Percentiles rank a stretch among this genome's conserved stretches.
Evolutionary conservation across 176 grass and related monocot species (phyloP).

Genomic region (Raddia guianensis): DNA sequence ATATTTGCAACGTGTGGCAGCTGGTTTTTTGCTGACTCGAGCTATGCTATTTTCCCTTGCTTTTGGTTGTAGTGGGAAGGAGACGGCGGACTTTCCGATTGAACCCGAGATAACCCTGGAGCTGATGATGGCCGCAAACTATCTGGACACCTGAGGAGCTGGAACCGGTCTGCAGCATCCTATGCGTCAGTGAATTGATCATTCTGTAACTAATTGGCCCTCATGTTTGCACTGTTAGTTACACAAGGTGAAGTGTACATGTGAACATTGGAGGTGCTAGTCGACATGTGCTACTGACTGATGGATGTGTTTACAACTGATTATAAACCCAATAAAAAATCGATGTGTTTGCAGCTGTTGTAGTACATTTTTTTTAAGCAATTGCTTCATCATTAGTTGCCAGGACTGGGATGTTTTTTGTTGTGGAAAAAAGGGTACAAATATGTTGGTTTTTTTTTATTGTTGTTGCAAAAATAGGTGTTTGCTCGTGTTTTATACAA

Average conservation of each 20-base stretch:
- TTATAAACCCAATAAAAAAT: no score
- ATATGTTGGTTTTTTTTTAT: no score
- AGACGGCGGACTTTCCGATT: conserved; percentile 73
- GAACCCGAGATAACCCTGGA: conserved; percentile 89
- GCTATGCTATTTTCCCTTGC: background rate
- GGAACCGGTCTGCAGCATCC: background rate
- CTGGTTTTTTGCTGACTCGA: background rate
- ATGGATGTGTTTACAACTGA: background rate
- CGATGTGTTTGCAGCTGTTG: no score
- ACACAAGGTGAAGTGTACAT: background rate
- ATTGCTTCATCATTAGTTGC: background rate
- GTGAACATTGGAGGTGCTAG: background rate
- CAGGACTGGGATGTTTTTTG: no score
- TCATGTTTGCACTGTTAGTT: background rate
- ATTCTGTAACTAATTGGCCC: background rate
- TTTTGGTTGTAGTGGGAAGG: conserved; percentile 70
- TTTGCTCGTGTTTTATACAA: no score
- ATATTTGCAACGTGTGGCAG: background rate
- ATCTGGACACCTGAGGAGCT: conserved; percentile 64
- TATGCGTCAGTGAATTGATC: background rate
- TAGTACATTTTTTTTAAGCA: background rate
- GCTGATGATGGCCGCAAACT: conserved; percentile 98
- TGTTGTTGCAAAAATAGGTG: no score
- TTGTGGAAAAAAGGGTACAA: no score
- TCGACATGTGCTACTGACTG: background rate